Evolutionary conservation across 345 rosid species (phyloP).

Genomic region (Syzygium jambos): DNA sequence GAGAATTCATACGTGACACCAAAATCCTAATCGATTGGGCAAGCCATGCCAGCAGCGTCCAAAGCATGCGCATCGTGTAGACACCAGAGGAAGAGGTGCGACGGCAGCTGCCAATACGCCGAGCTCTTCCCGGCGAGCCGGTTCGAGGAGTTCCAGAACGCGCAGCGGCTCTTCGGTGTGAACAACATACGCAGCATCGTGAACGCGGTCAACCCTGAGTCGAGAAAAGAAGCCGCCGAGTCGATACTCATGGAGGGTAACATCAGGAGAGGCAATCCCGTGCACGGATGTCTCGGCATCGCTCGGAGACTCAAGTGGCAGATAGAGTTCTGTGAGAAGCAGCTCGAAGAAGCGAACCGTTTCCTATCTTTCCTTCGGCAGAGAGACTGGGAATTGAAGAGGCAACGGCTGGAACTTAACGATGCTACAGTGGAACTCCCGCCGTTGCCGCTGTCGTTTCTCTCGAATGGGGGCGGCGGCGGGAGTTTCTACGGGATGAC

Average conservation of each 20-base stretch:
- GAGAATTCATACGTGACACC: neutral
- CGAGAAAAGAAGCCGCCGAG: constrained; percentile 8
- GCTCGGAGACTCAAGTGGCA: constrained; percentile 1
- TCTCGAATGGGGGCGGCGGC: neutral
- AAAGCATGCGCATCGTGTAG: constrained; percentile 11
- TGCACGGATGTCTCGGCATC: constrained; percentile 5
- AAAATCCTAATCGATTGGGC: neutral
- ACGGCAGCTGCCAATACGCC: constrained; percentile 5
- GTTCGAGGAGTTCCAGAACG: constrained; percentile 1
- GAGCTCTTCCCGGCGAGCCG: constrained; percentile 9
- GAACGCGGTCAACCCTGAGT: neutral
- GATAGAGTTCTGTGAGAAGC: neutral
- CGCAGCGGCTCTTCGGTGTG: constrained; percentile 13
- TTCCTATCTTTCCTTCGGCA: neutral
- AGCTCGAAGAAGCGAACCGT: constrained; percentile 1
- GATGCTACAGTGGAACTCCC: neutral
- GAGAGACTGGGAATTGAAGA: neutral
- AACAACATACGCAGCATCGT: constrained; percentile 9
- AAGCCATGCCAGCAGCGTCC: neutral
- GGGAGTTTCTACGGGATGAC: neutral
- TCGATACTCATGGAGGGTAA: constrained; percentile 9
- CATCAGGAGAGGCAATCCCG: constrained; percentile 1
- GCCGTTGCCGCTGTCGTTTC: neutral
- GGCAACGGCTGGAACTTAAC: neutral
- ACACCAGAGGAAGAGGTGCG: constrained; percentile 9